Conservation (phyloP, 2,329 filamentous ascomycete genomes). For the Cladosporium cucumerinum region DNA sequence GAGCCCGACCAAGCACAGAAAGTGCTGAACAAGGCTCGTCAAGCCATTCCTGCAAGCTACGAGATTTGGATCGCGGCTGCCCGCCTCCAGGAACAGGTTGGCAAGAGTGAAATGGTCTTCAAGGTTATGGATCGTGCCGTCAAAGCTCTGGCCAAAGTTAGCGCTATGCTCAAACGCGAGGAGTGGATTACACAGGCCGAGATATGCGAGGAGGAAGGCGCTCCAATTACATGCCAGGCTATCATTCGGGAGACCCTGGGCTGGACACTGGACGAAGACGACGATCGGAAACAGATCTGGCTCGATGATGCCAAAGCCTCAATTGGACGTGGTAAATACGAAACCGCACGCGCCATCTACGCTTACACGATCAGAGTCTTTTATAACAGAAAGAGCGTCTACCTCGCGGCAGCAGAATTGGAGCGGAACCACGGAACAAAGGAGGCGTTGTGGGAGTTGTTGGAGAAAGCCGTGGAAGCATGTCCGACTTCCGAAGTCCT, state of each 20-base stretch:
- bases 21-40: conserved; percentile 90
- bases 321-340: conserved; percentile 76
- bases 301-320: conserved; percentile 85
- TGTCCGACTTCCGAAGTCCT: conserved; percentile 87
- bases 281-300: conserved; percentile 94
- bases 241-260: conserved; percentile 92
- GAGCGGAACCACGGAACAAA: conserved; percentile 85
- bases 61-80: conserved; percentile 97
- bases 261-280: conserved; percentile 90
- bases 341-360: conserved; percentile 90
- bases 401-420: conserved; percentile 85
- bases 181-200: conserved; percentile 97
- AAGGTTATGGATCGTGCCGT: conserved; percentile 95
- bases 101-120: conserved; percentile 67
- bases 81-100: conserved; percentile 83
- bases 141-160: conserved; percentile 81
- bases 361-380: conserved; percentile 88
- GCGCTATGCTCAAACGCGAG: conserved; percentile 94
- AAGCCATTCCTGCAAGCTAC: conserved; percentile 86
- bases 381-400: conserved; percentile 79
- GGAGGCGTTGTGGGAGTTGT: conserved; percentile 75
- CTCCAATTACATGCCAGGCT: conserved; percentile 77
- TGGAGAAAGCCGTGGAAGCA: conserved; percentile 91
- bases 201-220: conserved; percentile 88
- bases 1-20: conserved; percentile 88